phyloP scores from a whole-genome alignment of 225 moss, liverwort and hornwort genomes.

The Physcomitrium patens region DNA sequence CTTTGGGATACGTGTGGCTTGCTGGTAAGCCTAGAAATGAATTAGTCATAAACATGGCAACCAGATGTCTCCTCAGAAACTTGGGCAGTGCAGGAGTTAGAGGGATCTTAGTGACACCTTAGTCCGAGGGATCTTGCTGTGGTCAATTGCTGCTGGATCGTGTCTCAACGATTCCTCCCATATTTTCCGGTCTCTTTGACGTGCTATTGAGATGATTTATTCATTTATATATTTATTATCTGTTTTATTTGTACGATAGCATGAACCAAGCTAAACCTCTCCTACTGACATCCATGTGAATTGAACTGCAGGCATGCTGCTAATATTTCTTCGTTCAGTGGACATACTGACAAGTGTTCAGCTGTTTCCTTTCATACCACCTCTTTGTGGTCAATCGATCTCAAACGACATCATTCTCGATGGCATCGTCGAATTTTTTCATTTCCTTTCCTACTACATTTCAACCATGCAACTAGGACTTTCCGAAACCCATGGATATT shows the following conservation, averaged over 20 bases:
- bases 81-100: too few relatives aligned
- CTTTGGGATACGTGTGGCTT: too few relatives aligned
- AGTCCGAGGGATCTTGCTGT: too few relatives aligned
- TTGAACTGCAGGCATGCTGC: conserved; percentile 36
- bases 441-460: conserved; percentile 26
- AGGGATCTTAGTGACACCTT: too few relatives aligned
- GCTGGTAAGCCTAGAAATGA: too few relatives aligned
- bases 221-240: too few relatives aligned
- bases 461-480: conserved; percentile 24
- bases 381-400: conserved; percentile 19
- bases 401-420: conserved; percentile 20
- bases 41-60: too few relatives aligned
- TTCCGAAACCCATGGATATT: conserved; percentile 17
- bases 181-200: neutral
- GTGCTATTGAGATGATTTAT: neutral
- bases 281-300: neutral
- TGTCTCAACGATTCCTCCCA: neutral
- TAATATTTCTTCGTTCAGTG: conserved; percentile 14
- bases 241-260: neutral
- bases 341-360: conserved; percentile 19
- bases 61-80: too few relatives aligned
- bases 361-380: conserved; percentile 9
- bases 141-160: neutral
- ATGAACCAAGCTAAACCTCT: neutral
- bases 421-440: conserved; percentile 23